Conservation (phyloP, 2,329 filamentous ascomycete genomes). For the Pseudocercospora musae region DNA sequence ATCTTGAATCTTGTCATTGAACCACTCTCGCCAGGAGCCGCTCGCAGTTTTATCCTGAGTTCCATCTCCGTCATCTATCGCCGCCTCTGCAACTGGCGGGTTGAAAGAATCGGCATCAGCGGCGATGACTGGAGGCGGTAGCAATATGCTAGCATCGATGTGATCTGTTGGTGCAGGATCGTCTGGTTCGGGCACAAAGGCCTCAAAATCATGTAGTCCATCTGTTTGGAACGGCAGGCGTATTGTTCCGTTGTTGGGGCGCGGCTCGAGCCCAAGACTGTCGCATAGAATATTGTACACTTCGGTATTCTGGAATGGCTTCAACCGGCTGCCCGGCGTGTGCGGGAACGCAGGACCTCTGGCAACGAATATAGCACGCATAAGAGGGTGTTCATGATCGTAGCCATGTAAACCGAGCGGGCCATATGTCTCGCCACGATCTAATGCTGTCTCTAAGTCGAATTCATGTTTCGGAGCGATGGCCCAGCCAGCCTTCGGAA, state of each 20-base stretch:
- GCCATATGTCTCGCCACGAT: slow-evolving; percentile 65
- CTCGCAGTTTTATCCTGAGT: neutral
- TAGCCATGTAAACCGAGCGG: slow-evolving; percentile 90
- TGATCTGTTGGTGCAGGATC: slow-evolving; percentile 18
- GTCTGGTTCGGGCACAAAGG: slow-evolving; percentile 19
- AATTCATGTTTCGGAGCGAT: slow-evolving; percentile 80
- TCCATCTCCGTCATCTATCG: slow-evolving; percentile 12
- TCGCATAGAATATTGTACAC: slow-evolving; percentile 95
- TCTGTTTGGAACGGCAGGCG: slow-evolving; percentile 64
- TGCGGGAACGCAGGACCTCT: slow-evolving; percentile 90
- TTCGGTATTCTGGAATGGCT: slow-evolving; percentile 84
- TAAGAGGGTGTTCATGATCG: slow-evolving; percentile 88
- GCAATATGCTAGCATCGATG: slow-evolving; percentile 7
- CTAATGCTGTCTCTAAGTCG: slow-evolving; percentile 64
- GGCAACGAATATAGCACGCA: slow-evolving; percentile 94
- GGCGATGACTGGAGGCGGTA: slow-evolving; percentile 14
- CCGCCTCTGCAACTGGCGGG: slow-evolving; percentile 20
- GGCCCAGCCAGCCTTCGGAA: slow-evolving; percentile 89
- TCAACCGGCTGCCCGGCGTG: slow-evolving; percentile 71
- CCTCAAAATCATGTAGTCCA: slow-evolving; percentile 52
- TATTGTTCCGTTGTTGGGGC: slow-evolving; percentile 84
- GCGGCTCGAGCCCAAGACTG: slow-evolving; percentile 69
- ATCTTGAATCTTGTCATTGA: slow-evolving; percentile 31
- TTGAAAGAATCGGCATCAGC: slow-evolving; percentile 11
- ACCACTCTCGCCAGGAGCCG: slow-evolving; percentile 33